These are phyloP conservation scores for Balansia obtecta DNA, from an alignment of 2,329 filamentous ascomycete genomes.

Conservation along the genomic window DNA sequence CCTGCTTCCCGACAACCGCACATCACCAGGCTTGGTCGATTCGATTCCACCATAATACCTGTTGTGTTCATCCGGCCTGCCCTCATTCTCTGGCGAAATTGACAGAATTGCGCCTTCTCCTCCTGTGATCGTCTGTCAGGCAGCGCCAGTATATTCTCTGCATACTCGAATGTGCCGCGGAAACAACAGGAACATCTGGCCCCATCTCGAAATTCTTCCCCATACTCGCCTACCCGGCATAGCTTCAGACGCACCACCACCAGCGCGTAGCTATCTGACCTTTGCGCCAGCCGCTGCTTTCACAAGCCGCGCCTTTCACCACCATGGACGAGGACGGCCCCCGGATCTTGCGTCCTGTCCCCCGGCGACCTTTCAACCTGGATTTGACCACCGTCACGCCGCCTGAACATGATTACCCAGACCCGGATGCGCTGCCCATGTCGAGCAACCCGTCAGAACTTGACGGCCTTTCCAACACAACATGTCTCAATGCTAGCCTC, in stretches of 20 bases:
- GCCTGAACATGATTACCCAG: conserved; percentile 23
- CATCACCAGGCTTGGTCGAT: neutral
- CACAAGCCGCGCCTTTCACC: neutral
- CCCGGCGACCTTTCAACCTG: conserved; percentile 58
- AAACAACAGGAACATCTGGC: too few relatives aligned
- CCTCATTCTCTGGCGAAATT: neutral
- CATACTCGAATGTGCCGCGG: too few relatives aligned
- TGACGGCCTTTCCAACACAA: conserved; percentile 20
- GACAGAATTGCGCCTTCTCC: too few relatives aligned
- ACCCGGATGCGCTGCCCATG: conserved; percentile 12
- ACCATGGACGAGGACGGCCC: conserved; percentile 33
- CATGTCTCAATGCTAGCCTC: conserved; percentile 33
- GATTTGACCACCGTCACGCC: conserved; percentile 35
- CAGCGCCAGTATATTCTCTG: too few relatives aligned
- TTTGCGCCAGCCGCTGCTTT: neutral
- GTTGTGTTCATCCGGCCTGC: neutral
- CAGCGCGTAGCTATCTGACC: neutral
- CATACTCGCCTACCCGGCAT: neutral
- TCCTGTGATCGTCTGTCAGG: too few relatives aligned
- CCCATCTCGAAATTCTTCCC: too few relatives aligned
- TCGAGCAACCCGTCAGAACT: conserved; percentile 12
- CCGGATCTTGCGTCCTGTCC: conserved; percentile 54
- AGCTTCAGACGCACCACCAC: neutral
- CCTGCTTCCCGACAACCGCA: neutral
- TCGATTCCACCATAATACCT: too few relatives aligned